Evolutionary conservation across 1,139 yeast species (phyloP).

Genomic region (Scheffersomyces quercinus): DNA sequence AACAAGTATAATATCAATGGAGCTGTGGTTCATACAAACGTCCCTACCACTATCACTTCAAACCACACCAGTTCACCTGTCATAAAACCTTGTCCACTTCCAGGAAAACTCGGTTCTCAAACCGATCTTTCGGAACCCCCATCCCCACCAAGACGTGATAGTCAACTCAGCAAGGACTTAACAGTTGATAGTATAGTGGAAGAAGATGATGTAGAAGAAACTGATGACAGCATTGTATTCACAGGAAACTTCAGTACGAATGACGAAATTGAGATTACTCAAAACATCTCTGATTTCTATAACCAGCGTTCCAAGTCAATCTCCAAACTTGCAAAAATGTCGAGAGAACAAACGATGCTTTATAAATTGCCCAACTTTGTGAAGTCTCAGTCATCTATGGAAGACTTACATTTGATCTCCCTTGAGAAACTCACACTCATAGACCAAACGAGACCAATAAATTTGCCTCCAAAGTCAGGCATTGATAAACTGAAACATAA

Average conservation of each 20-base stretch:
- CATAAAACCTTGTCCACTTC: slow-evolving; percentile 38
- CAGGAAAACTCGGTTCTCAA: slow-evolving; percentile 28
- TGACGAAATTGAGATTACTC: slow-evolving; percentile 37
- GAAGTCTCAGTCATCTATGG: slow-evolving; percentile 43
- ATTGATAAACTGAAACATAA: slow-evolving; percentile 41
- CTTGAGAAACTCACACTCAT: slow-evolving; percentile 39
- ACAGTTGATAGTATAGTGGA: slow-evolving; percentile 20
- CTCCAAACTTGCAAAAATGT: slow-evolving; percentile 30
- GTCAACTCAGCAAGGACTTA: slow-evolving; percentile 6
- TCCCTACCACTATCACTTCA: too few species aligned
- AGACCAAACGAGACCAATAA: slow-evolving; percentile 49
- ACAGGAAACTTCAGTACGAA: slow-evolving; percentile 10
- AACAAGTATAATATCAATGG: slow-evolving; percentile 24
- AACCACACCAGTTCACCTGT: background rate
- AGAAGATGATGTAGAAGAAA: slow-evolving; percentile 15
- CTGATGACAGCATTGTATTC: slow-evolving; percentile 2
- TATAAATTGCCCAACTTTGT: slow-evolving; percentile 43
- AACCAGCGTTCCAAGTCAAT: slow-evolving; percentile 37
- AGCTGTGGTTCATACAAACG: background rate
- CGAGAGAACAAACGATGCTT: slow-evolving; percentile 36
- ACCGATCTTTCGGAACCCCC: slow-evolving; percentile 7
- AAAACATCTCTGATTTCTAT: slow-evolving; percentile 40
- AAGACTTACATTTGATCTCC: slow-evolving; percentile 42
- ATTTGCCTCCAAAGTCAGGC: slow-evolving; percentile 43
- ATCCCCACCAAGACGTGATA: slow-evolving; percentile 1